phyloP scores from a whole-genome alignment of 345 rosid species.

The Eucalyptus sp. region DNA sequence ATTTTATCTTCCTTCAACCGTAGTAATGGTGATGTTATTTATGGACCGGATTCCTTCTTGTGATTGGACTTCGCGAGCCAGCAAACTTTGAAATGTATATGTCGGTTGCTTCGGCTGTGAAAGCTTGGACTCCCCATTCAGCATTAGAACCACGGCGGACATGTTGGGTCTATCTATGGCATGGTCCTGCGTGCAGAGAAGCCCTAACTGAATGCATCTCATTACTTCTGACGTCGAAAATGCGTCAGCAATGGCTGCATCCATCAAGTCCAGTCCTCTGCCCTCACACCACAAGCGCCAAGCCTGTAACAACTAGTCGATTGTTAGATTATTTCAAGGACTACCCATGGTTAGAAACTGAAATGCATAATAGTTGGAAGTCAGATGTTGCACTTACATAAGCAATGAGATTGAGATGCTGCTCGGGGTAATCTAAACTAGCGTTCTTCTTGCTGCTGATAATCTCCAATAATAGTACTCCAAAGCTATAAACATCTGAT shows the following conservation, averaged over 20 bases:
- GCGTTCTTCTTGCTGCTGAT: background rate
- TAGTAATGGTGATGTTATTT: background rate
- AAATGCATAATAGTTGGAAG: background rate
- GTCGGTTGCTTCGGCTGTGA: background rate
- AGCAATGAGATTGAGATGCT: background rate
- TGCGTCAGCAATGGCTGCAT: background rate
- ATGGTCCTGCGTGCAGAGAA: background rate
- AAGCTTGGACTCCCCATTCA: background rate
- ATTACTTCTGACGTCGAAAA: background rate
- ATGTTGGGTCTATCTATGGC: background rate
- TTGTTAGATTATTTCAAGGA: background rate
- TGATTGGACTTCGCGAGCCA: background rate
- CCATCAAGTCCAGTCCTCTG: background rate
- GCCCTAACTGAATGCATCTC: background rate
- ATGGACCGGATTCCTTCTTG: background rate
- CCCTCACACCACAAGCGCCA: background rate
- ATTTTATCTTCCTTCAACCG: background rate
- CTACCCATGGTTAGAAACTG: background rate
- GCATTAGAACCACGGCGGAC: background rate
- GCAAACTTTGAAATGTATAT: background rate
- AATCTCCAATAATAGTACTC: slow-evolving; percentile 6
- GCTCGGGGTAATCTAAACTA: background rate
- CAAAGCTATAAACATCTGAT: slow-evolving; percentile 7
- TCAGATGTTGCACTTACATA: background rate
- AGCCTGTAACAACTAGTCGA: background rate